Base-by-base conservation (phyloP, 2,329 filamentous ascomycete genomes). In the Diaporthe australafricana region DNA sequence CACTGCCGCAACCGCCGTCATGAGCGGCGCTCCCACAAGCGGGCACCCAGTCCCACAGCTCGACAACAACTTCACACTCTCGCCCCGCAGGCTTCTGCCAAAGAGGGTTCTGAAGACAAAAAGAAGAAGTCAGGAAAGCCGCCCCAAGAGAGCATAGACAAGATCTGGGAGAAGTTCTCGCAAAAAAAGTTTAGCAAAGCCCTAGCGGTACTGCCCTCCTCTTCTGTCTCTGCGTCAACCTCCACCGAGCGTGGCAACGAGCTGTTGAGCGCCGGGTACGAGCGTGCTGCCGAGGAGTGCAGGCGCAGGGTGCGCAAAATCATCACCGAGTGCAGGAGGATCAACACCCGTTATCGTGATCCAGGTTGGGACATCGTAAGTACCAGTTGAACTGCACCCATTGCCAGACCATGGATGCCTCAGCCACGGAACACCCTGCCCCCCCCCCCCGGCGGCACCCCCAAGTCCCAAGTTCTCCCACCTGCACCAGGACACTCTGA, bases 291-390 rank as follows among this genome's bases (percentile, higher is more conserved):
- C 1, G 88, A 90, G 25, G 88, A 91, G 76, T 94, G 92, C 78
- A 86, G 85, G 25, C 87, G 88, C 56, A 92, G 85, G 81, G 92
- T 86, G 42, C 82, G 85, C 57, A 90, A 90, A 78, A 91, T 91
- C 72, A 88, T 90, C 60, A 83, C 87, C 73, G 88, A 90, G 76
- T 96, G 94, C 81, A 86, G 87, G 74, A 86, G 93, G 27, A 86
- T 95, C 47, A 97, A 97, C 77, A 92, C 92, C 79, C 92, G 94
- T 77, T 97, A 96, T 79, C 88, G 93, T 30, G 92, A 93, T 75
- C 88, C 89, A 0, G 87, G 86, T 1, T 90, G 85, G 80, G 88
- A 90, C 75, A 77, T 90, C 78, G 88, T 89, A 78, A 79, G 87
- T 85, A 5, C 20, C n/a, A n/a, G n/a, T n/a, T n/a, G n/a, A n/a